phyloP scores from a whole-genome alignment of 345 rosid species.

The Geranium rotundifolium region DNA sequence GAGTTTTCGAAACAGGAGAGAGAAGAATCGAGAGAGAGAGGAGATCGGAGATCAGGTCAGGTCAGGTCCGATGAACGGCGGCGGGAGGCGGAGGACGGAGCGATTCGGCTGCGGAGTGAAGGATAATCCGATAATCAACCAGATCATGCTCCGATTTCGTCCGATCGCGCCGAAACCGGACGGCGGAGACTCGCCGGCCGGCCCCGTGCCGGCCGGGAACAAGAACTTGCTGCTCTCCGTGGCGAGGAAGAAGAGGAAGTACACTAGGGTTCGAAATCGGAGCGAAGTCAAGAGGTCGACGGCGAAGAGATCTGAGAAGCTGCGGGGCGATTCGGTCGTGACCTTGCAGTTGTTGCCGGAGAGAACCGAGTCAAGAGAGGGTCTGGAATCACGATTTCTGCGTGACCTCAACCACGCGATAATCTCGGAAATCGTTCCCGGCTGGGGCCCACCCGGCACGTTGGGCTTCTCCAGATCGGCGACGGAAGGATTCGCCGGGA shows the following conservation, averaged over 20 bases:
- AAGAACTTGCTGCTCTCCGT: conserved; percentile 13
- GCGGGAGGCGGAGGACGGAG: conserved; percentile 14
- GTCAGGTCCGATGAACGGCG: conserved; percentile 16
- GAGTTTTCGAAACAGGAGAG: no score
- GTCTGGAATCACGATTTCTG: conserved; percentile 11
- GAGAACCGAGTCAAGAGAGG: conserved; percentile 12
- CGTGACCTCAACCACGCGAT: conserved; percentile 15
- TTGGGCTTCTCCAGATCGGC: background rate
- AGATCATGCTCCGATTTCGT: conserved; percentile 63
- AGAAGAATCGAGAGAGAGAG: no score
- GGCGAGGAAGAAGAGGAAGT: conserved; percentile 50
- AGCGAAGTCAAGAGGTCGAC: conserved; percentile 14
- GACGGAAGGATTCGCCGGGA: background rate
- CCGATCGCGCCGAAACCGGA: conserved; percentile 87
- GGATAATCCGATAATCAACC: conserved; percentile 36
- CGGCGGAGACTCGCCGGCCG: conserved; percentile 15
- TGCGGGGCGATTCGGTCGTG: conserved; percentile 8
- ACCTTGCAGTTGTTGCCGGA: conserved; percentile 56
- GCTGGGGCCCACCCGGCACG: conserved; percentile 10
- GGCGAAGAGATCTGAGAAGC: conserved; percentile 12
- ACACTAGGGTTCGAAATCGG: conserved; percentile 44
- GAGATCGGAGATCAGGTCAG: no score
- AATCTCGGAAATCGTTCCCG: conserved; percentile 1
- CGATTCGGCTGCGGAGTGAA: conserved; percentile 17
- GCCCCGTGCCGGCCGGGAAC: conserved; percentile 8